phyloP scores from a whole-genome alignment of 2,329 filamentous ascomycete species.

The Cladophialophora exuberans region DNA sequence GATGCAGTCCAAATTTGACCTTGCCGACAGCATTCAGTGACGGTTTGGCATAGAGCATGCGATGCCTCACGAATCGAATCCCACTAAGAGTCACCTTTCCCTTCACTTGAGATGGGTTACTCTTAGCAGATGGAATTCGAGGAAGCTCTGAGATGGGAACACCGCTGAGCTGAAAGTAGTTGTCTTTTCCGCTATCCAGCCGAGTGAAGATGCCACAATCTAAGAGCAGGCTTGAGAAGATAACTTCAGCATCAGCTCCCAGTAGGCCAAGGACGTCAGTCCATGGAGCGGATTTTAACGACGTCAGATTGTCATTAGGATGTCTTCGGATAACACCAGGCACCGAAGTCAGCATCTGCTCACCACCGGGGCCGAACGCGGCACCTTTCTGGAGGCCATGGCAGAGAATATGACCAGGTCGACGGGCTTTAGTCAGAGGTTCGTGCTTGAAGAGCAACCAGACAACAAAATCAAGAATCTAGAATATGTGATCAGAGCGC shows the following conservation, averaged over 20 bases:
- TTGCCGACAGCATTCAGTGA: constrained; percentile 68
- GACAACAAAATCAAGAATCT: constrained; percentile 78
- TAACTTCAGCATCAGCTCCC: constrained; percentile 72
- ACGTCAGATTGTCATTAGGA: constrained; percentile 70
- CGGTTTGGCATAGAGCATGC: constrained; percentile 83
- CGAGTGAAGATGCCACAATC: constrained; percentile 76
- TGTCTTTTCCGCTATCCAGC: constrained; percentile 62
- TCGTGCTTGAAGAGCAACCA: constrained; percentile 72
- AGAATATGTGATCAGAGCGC: constrained; percentile 1
- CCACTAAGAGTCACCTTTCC: neutral
- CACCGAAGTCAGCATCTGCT: constrained; percentile 53
- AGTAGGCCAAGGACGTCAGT: constrained; percentile 72
- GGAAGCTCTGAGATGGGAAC: constrained; percentile 21
- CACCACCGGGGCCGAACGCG: neutral
- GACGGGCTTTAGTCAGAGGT: constrained; percentile 45
- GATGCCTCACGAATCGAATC: constrained; percentile 69
- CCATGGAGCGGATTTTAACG: constrained; percentile 74
- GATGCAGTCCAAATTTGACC: constrained; percentile 74
- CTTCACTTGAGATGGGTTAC: neutral
- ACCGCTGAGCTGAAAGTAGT: constrained; percentile 80
- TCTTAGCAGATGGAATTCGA: neutral
- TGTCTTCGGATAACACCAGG: constrained; percentile 67
- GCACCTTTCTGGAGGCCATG: constrained; percentile 70
- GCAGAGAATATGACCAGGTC: constrained; percentile 76
- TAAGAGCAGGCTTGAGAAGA: constrained; percentile 77